These are phyloP conservation scores for Ceratobasidium sp. DNA, from an alignment of 1,284 basidiomycete genomes.

Conservation along the genomic window DNA sequence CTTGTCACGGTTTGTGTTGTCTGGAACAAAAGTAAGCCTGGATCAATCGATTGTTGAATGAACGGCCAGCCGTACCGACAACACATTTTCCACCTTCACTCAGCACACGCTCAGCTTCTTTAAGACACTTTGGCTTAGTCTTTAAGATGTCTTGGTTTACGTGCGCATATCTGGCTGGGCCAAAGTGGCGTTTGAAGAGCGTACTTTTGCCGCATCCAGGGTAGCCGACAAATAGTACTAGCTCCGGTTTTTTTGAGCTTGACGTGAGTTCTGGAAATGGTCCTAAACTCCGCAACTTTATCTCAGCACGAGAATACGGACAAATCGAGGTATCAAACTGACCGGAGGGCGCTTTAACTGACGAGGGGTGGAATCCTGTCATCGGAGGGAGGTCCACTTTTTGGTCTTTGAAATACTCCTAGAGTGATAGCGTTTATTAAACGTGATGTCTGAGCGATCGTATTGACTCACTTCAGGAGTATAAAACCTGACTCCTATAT, in stretches of 20 bases:
- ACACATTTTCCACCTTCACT: slow-evolving; percentile 75
- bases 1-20: slow-evolving; percentile 86
- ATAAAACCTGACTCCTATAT: slow-evolving; percentile 76
- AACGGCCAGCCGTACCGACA: slow-evolving; percentile 68
- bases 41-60: slow-evolving; percentile 18
- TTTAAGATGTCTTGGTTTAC: slow-evolving; percentile 89
- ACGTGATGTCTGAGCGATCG: background rate
- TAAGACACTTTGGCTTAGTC: slow-evolving; percentile 80
- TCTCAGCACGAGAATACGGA: too few species aligned
- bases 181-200: slow-evolving; percentile 80
- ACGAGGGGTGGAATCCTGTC: slow-evolving; percentile 66
- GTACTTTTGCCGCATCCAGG: slow-evolving; percentile 90
- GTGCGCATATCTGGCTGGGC: slow-evolving; percentile 77
- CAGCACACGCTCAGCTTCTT: slow-evolving; percentile 71
- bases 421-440: slow-evolving; percentile 6
- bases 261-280: slow-evolving; percentile 71
- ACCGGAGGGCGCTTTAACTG: slow-evolving; percentile 40
- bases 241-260: slow-evolving; percentile 55
- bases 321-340: background rate
- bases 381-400: slow-evolving; percentile 63
- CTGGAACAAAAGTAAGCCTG: slow-evolving; percentile 59
- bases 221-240: slow-evolving; percentile 89
- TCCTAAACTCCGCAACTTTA: slow-evolving; percentile 56
- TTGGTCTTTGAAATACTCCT: slow-evolving; percentile 85
- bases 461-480: slow-evolving; percentile 69